These are phyloP conservation scores for Citrus inodora DNA, from an alignment of 345 rosid species.

Conservation along the genomic window DNA sequence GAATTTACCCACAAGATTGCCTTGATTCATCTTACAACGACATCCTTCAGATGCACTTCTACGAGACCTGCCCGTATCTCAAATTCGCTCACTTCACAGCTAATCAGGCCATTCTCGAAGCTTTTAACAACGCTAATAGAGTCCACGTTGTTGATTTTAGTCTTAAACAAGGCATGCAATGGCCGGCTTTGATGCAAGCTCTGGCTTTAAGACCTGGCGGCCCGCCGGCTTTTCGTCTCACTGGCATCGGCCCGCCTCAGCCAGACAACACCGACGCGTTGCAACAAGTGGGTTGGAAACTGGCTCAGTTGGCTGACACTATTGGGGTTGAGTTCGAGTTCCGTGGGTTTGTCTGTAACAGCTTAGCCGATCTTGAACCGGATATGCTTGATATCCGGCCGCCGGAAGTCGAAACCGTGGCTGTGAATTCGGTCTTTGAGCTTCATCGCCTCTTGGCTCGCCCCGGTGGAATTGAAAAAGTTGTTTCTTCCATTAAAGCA, in stretches of 20 bases:
- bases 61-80: constrained; percentile 85
- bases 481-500: constrained; percentile 43
- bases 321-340: constrained; percentile 66
- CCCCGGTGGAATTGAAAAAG: constrained; percentile 62
- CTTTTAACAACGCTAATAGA: constrained; percentile 45
- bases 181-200: constrained; percentile 98
- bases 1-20: constrained; percentile 48
- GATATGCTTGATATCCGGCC: constrained; percentile 57
- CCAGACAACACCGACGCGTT: constrained; percentile 54
- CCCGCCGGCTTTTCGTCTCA: constrained; percentile 74
- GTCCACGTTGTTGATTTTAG: constrained; percentile 84
- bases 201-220: constrained; percentile 77
- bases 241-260: constrained; percentile 80
- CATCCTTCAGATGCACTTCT: constrained; percentile 75
- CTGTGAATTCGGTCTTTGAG: constrained; percentile 81
- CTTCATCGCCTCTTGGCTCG: constrained; percentile 59
- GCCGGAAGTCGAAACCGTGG: constrained; percentile 50
- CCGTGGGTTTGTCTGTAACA: constrained; percentile 55
- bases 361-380: constrained; percentile 68
- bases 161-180: constrained; percentile 81
- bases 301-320: constrained; percentile 61
- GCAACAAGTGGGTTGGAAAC: constrained; percentile 75
- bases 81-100: constrained; percentile 97
- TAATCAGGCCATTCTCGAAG: constrained; percentile 87
- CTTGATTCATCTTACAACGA: constrained; percentile 42